These are phyloP conservation scores for Lachancea waltii DNA, from an alignment of 805 yeast species.

Conservation along the genomic window DNA sequence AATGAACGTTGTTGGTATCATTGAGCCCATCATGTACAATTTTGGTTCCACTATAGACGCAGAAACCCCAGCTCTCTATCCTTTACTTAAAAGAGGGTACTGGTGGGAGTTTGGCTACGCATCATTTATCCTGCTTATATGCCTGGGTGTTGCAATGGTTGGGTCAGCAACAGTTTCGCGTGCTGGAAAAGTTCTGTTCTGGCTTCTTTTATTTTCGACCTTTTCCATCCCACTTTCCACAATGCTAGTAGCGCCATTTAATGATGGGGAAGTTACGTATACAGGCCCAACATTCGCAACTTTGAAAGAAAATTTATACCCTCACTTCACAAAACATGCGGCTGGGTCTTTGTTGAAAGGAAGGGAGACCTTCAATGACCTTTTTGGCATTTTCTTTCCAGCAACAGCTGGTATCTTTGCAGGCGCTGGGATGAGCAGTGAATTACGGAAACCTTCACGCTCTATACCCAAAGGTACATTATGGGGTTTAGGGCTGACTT, in stretches of 20 bases:
- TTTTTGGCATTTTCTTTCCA: slow-evolving; percentile 95
- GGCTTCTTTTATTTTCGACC: slow-evolving; percentile 62
- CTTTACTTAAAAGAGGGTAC: slow-evolving; percentile 61
- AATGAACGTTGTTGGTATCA: slow-evolving; percentile 90
- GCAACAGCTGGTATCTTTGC: slow-evolving; percentile 98
- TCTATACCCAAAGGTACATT: slow-evolving; percentile 93
- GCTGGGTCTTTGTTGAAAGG: slow-evolving; percentile 69
- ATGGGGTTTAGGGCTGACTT: slow-evolving; percentile 73
- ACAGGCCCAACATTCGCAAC: slow-evolving; percentile 73
- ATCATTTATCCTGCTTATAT: slow-evolving; percentile 57
- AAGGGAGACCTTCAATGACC: slow-evolving; percentile 70
- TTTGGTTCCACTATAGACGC: slow-evolving; percentile 61
- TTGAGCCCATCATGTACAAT: slow-evolving; percentile 81
- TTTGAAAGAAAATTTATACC: slow-evolving; percentile 58
- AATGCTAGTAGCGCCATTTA: slow-evolving; percentile 57
- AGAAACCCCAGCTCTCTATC: slow-evolving; percentile 32
- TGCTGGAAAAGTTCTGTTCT: slow-evolving; percentile 71
- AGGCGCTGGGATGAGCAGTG: slow-evolving; percentile 99
- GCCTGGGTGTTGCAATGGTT: slow-evolving; percentile 69
- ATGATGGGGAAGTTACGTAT: slow-evolving; percentile 45
- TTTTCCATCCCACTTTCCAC: slow-evolving; percentile 77
- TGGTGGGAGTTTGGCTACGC: slow-evolving; percentile 68
- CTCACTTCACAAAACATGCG: slow-evolving; percentile 81
- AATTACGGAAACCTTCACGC: slow-evolving; percentile 73
- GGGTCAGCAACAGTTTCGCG: slow-evolving; percentile 78